Evolutionary conservation across 768 basidiomycete species (phyloP).

Genomic region (Lyophyllum decastes): DNA sequence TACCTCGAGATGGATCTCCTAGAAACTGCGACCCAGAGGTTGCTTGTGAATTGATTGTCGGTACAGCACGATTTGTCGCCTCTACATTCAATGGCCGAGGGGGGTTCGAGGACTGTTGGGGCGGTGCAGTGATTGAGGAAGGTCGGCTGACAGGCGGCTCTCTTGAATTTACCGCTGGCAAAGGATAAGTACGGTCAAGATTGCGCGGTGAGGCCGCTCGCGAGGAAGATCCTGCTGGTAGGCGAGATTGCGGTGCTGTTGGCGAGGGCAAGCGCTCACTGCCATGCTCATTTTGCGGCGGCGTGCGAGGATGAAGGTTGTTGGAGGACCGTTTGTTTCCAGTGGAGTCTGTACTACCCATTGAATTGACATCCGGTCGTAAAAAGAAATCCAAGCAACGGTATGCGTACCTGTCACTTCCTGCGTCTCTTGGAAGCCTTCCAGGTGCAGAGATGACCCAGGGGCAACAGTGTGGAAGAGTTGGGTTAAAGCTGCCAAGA

Average conservation of each 20-base stretch:
- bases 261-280: constrained; percentile 21
- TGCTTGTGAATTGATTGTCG: constrained; percentile 25
- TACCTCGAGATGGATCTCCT: not conserved
- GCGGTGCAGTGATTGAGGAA: constrained; percentile 35
- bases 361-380: not conserved
- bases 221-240: constrained; percentile 27
- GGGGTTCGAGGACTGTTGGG: constrained; percentile 29
- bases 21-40: constrained; percentile 5
- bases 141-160: constrained; percentile 23
- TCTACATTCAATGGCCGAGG: constrained; percentile 49
- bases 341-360: constrained; percentile 2
- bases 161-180: constrained; percentile 13
- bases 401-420: constrained; percentile 30
- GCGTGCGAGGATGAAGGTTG: constrained; percentile 22
- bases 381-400: not conserved
- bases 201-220: constrained; percentile 42
- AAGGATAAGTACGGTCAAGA: constrained; percentile 22
- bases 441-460: constrained; percentile 52
- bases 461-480: constrained; percentile 54
- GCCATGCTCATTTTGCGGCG: constrained; percentile 27
- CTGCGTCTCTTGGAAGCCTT: constrained; percentile 54
- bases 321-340: constrained; percentile 16
- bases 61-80: constrained; percentile 34
- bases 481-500: constrained; percentile 67
- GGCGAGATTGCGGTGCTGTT: constrained; percentile 23